A percentile compares a stretch with the other conserved stretches of the same genome.
Evolutionary conservation across 148 eudicot genomes (phyloP).

Genomic region (Camellia lanceoleosa): DNA sequence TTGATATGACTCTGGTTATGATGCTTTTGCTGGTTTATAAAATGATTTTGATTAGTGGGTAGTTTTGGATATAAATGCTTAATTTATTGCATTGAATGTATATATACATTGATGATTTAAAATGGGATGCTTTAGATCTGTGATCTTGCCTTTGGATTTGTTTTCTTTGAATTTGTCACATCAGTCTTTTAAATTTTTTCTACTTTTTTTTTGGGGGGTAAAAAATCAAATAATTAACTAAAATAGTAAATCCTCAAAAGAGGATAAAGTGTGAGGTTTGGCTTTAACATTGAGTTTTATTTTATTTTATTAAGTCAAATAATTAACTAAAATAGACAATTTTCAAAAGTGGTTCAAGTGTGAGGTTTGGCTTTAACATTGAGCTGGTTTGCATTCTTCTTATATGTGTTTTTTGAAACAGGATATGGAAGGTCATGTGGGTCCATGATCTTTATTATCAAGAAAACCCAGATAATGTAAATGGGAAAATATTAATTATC

Average conservation of each 20-base stretch:
- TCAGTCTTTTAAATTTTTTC: too few relatives aligned
- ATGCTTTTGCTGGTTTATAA: not conserved
- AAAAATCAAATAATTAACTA: too few relatives aligned
- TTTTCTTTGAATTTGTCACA: not conserved
- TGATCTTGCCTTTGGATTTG: not conserved
- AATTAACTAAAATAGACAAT: too few relatives aligned
- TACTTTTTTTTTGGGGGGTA: not conserved
- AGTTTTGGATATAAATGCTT: not conserved
- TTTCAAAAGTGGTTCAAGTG: not conserved
- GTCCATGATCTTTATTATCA: not conserved
- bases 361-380: not conserved
- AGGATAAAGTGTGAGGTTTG: too few relatives aligned
- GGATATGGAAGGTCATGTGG: not conserved
- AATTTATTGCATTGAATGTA: not conserved
- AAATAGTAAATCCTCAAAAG: too few relatives aligned
- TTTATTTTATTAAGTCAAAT: too few relatives aligned
- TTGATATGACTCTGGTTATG: not conserved
- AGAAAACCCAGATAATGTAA: not conserved
- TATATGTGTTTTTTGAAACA: not conserved
- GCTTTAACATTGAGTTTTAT: too few relatives aligned
- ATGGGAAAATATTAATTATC: not conserved
- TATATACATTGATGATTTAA: not conserved
- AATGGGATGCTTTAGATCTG: not conserved
- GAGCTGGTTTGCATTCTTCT: not conserved
- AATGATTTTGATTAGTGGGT: not conserved